Evolutionary conservation across 768 basidiomycete species (phyloP).

Genomic region (Piloderma croceum): DNA sequence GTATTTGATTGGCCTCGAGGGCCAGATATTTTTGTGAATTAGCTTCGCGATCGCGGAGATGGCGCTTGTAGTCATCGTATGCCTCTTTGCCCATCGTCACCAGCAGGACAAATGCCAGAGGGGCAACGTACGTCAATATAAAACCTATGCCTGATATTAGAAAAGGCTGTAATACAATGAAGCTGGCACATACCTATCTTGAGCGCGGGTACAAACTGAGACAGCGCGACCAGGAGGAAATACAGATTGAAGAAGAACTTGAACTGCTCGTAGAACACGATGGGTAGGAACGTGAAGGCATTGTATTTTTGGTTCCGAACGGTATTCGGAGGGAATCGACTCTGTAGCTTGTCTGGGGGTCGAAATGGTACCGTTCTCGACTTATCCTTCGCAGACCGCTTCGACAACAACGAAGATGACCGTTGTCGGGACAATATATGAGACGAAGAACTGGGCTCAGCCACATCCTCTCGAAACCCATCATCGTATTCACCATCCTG

Average conservation of each 20-base stretch:
- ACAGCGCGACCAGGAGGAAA: constrained; percentile 93
- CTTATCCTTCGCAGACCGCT: constrained; percentile 46
- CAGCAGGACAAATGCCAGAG: constrained; percentile 88
- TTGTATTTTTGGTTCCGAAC: constrained; percentile 99
- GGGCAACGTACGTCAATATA: constrained; percentile 92
- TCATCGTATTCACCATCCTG: constrained; percentile 31
- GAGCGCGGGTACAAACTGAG: constrained; percentile 92
- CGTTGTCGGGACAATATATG: constrained; percentile 17
- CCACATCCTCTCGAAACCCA: constrained; percentile 16
- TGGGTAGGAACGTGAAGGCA: constrained; percentile 90
- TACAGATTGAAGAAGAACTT: constrained; percentile 99
- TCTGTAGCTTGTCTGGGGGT: constrained; percentile 72
- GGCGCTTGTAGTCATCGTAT: constrained; percentile 94
- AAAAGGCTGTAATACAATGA: background rate
- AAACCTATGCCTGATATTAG: constrained; percentile 53
- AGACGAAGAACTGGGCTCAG: background rate
- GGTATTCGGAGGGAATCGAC: constrained; percentile 77
- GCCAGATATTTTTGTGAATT: constrained; percentile 90
- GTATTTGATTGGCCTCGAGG: constrained; percentile 51
- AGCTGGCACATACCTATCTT: constrained; percentile 70
- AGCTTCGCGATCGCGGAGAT: constrained; percentile 87
- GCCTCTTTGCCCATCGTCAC: constrained; percentile 99
- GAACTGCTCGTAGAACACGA: constrained; percentile 98
- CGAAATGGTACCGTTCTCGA: constrained; percentile 76
- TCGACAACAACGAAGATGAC: constrained; percentile 14